phyloP scores from a whole-genome alignment of 2,329 filamentous ascomycete species.

The Fusarium sp. region DNA sequence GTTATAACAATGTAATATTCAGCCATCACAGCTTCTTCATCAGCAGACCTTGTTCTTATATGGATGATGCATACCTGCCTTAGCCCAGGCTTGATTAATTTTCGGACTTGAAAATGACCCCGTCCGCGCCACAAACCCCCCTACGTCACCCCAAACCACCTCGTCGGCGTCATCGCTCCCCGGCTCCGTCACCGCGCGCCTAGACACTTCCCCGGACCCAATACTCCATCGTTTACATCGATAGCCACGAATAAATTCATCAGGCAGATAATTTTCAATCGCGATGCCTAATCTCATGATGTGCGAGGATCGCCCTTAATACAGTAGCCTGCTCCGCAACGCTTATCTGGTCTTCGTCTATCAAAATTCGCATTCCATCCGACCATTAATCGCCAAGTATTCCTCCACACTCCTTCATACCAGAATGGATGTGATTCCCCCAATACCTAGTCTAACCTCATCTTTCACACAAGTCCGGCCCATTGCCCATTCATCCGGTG shows the following conservation, averaged over 20 bases:
- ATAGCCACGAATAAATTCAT: conserved; percentile 6
- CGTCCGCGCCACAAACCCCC: conserved; percentile 38
- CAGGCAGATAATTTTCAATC: conserved; percentile 3
- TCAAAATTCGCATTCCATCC: neutral
- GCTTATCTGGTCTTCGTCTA: neutral
- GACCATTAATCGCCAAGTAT: neutral
- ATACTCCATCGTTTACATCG: conserved; percentile 30
- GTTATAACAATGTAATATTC: neutral
- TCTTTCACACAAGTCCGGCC: neutral
- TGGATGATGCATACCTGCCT: conserved; percentile 18
- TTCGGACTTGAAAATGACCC: conserved; percentile 26
- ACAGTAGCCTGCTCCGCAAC: neutral
- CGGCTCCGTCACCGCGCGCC: conserved; percentile 7
- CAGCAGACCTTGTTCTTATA: conserved; percentile 24
- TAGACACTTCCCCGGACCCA: conserved; percentile 13
- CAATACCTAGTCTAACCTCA: conserved; percentile 28
- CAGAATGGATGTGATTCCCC: conserved; percentile 13
- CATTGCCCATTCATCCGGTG: conserved; percentile 26
- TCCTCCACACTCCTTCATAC: conserved; percentile 1
- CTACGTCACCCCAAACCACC: conserved; percentile 45
- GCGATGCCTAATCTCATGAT: conserved; percentile 4
- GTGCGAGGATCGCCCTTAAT: neutral
- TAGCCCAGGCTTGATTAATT: neutral
- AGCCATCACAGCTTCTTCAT: neutral
- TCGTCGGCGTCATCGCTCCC: conserved; percentile 41